Evolutionary conservation across 2,329 filamentous ascomycete genomes (phyloP), one percentile per base, ranked within the genome.

Genomic region (Claviceps sp.): DNA sequence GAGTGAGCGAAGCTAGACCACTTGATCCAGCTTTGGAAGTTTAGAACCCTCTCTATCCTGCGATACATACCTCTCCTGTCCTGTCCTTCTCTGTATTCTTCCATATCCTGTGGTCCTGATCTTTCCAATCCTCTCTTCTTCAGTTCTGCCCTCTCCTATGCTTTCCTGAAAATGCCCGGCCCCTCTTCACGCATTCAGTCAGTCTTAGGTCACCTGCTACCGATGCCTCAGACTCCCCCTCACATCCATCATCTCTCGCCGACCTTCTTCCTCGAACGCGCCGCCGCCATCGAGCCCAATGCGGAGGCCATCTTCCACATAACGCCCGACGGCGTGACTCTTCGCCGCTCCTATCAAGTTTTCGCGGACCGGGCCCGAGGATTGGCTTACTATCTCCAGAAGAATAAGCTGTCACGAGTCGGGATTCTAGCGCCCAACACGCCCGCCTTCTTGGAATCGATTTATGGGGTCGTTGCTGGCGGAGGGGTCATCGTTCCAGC

Each of bases 401-500:
- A 87, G 65, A 80, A 87, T 62, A 76, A 78, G 4, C 82, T 81
- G 62, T 84, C 81, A 61, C 78, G 87, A 54, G 85, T 97, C 5
- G 93, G 93, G 6, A 84, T 98, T 47, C 74, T 98, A 11, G 84
- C 82, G 8, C 87, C 93, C 3, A 98, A 98, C 65, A 98, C 93
- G 1, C 93, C 93, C 0, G 90, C 90, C 0, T 97, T 97, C 61
- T 74, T 98, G 30, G 91, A 97, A 69, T 79, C 82, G 6, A 87
- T 95, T 55, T 98, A 88, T 63, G 93, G 87, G 1, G 85, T 96
- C 59, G 84, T 83, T 1, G 90, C 87, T 1, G 87, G 87, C 0
- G 89, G 89, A 1, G 87, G 76, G 7, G 79, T 94, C 24, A 81
- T 89, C 55, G 85, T 95, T 50, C 77, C 77, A 1, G 77, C 67